Percentiles rank a stretch among this genome's conserved stretches.
These are phyloP conservation scores for Cladophialophora bantiana DNA, from an alignment of 2,329 filamentous ascomycete genomes.

Conservation along the genomic window DNA sequence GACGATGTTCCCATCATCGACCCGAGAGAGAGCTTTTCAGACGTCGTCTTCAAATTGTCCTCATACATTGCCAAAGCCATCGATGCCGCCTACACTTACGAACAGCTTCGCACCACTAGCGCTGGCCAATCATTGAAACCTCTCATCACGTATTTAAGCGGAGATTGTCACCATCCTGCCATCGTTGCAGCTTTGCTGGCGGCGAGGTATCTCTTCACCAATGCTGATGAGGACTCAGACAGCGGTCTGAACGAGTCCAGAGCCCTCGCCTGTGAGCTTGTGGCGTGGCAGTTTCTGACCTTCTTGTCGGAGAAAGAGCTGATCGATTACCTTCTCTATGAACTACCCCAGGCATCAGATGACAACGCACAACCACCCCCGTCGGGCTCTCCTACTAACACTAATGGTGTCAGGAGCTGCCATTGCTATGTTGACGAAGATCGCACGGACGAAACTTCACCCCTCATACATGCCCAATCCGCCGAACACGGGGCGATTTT, in stretches of 20 bases:
- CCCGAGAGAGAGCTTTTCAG: slow-evolving; percentile 49
- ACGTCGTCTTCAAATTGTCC: slow-evolving; percentile 51
- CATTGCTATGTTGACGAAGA: background rate
- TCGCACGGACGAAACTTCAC: slow-evolving; percentile 35
- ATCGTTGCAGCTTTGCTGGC: slow-evolving; percentile 62
- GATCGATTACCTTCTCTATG: slow-evolving; percentile 64
- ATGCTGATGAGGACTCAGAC: slow-evolving; percentile 57
- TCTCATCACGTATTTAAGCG: slow-evolving; percentile 49
- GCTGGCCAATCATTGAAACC: slow-evolving; percentile 49
- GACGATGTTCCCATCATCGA: slow-evolving; percentile 50
- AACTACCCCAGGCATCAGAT: slow-evolving; percentile 50
- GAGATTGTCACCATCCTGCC: slow-evolving; percentile 53
- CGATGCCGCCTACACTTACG: slow-evolving; percentile 53
- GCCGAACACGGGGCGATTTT: slow-evolving; percentile 25
- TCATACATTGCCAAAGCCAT: slow-evolving; percentile 52
- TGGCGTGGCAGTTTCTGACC: slow-evolving; percentile 68
- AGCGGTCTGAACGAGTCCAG: slow-evolving; percentile 63
- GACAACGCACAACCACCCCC: slow-evolving; percentile 11
- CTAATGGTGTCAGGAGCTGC: background rate
- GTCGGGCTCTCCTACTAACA: slow-evolving; percentile 26
- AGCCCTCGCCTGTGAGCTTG: slow-evolving; percentile 65
- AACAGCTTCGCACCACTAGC: slow-evolving; percentile 51
- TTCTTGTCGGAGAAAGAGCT: slow-evolving; percentile 63
- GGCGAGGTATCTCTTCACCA: slow-evolving; percentile 63
- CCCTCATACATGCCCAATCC: slow-evolving; percentile 41